These are phyloP conservation scores for Mrakia blollopis DNA, from an alignment of 768 basidiomycete species.

Conservation along the genomic window DNA sequence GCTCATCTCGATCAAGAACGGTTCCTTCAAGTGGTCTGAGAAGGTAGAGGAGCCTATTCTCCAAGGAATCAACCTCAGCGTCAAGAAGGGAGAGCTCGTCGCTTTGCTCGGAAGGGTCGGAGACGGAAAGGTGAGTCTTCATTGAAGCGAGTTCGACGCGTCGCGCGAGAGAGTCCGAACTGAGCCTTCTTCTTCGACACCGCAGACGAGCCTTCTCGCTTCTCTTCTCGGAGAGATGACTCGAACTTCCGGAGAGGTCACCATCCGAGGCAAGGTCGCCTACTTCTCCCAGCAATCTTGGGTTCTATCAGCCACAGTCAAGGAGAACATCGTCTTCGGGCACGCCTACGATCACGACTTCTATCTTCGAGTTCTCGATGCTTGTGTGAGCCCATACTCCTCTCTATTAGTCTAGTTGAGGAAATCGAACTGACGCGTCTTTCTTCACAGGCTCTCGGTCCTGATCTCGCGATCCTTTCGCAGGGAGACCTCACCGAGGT, in stretches of 20 bases:
- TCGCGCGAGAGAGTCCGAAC: background rate
- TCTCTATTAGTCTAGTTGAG: too few relatives aligned
- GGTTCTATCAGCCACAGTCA: constrained; percentile 78
- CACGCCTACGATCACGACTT: constrained; percentile 73
- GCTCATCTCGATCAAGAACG: constrained; percentile 65
- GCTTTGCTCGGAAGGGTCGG: constrained; percentile 86
- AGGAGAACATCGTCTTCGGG: constrained; percentile 88
- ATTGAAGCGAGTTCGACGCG: constrained; percentile 12
- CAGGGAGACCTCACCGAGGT: constrained; percentile 60
- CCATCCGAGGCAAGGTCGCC: constrained; percentile 63
- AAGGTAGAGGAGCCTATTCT: constrained; percentile 56
- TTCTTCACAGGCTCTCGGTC: constrained; percentile 51
- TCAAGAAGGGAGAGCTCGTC: constrained; percentile 76
- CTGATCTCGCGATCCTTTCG: constrained; percentile 71
- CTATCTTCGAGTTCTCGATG: constrained; percentile 77
- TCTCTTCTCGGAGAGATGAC: constrained; percentile 86
- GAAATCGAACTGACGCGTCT: background rate
- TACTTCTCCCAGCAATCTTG: constrained; percentile 87
- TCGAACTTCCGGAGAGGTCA: constrained; percentile 65
- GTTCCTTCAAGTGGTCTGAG: constrained; percentile 76
- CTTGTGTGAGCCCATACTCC: constrained; percentile 62
- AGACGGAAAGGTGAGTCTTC: constrained; percentile 65
- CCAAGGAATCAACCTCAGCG: constrained; percentile 67
- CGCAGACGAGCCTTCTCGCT: constrained; percentile 61
- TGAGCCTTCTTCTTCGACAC: background rate